These are phyloP conservation scores for Colletotrichum siamense DNA, from an alignment of 2,329 filamentous ascomycete species.

Conservation along the genomic window DNA sequence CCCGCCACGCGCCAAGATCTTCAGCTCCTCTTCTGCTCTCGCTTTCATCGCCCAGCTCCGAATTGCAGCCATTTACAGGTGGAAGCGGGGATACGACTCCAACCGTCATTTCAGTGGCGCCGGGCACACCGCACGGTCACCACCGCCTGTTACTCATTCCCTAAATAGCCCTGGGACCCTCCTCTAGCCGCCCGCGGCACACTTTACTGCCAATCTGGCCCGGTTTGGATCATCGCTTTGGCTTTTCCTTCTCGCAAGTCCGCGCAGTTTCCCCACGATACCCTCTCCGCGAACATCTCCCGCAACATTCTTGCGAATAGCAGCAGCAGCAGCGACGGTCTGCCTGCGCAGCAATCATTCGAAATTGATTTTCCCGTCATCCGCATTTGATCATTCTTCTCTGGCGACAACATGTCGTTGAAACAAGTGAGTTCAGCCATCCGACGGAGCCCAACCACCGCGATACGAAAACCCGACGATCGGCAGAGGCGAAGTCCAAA, in stretches of 20 bases:
- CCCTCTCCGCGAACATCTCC: neutral
- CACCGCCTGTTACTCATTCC: slow-evolving; percentile 4
- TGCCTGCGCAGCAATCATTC: neutral
- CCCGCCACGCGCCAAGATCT: slow-evolving; percentile 23
- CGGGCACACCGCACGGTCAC: slow-evolving; percentile 21
- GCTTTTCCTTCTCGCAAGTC: slow-evolving; percentile 16
- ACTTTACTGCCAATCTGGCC: neutral
- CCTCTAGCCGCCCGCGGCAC: slow-evolving; percentile 14
- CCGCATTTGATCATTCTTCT: neutral
- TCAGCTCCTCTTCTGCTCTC: neutral
- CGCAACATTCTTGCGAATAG: neutral
- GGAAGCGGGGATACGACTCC: slow-evolving; percentile 24
- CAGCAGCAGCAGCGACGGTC: slow-evolving; percentile 10
- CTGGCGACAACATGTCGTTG: slow-evolving; percentile 55
- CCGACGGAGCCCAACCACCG: neutral
- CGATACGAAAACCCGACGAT: neutral
- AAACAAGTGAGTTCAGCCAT: slow-evolving; percentile 56
- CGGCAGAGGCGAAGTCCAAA: neutral
- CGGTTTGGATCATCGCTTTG: slow-evolving; percentile 5
- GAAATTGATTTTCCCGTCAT: neutral
- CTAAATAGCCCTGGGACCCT: slow-evolving; percentile 26
- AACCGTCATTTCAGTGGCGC: slow-evolving; percentile 24
- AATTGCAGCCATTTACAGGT: slow-evolving; percentile 17
- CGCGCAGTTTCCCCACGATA: slow-evolving; percentile 17
- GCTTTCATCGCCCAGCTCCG: slow-evolving; percentile 13